These are phyloP conservation scores for Bipolaris cookei DNA, from an alignment of 2,329 filamentous ascomycete species.

Conservation along the genomic window DNA sequence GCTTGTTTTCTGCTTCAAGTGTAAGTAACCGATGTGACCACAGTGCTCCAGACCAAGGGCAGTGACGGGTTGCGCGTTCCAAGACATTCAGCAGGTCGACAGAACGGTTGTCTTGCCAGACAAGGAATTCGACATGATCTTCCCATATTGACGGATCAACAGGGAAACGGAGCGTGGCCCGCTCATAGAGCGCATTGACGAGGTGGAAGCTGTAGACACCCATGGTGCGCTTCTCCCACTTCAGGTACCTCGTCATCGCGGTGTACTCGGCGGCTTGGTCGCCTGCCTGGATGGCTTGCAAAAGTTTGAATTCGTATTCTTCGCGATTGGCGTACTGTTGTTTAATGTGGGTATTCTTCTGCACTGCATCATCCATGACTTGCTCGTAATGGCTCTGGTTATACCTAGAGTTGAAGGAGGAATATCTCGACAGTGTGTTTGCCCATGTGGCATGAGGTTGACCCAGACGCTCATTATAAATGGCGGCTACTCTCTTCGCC, in stretches of 20 bases:
- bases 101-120: conserved; percentile 55
- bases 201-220: conserved; percentile 60
- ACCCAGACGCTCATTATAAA: conserved; percentile 73
- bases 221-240: conserved; percentile 78
- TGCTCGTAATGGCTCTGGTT: conserved; percentile 74
- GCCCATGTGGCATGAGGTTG: conserved; percentile 79
- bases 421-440: conserved; percentile 75
- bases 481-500: conserved; percentile 68
- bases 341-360: conserved; percentile 68
- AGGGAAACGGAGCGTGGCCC: conserved; percentile 76
- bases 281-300: conserved; percentile 62
- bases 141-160: conserved; percentile 80
- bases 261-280: conserved; percentile 64
- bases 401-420: conserved; percentile 74
- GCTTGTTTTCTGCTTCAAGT: conserved; percentile 76
- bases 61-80: conserved; percentile 84
- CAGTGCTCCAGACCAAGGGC: conserved; percentile 87
- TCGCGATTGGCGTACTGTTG: conserved; percentile 69
- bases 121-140: conserved; percentile 78
- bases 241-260: conserved; percentile 71
- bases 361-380: conserved; percentile 72
- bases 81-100: conserved; percentile 70
- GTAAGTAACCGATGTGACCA: conserved; percentile 90
- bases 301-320: conserved; percentile 70
- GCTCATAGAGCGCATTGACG: conserved; percentile 72